Conservation (phyloP, 2,329 filamentous ascomycete genomes). For the Hirsutella thompsonii region DNA sequence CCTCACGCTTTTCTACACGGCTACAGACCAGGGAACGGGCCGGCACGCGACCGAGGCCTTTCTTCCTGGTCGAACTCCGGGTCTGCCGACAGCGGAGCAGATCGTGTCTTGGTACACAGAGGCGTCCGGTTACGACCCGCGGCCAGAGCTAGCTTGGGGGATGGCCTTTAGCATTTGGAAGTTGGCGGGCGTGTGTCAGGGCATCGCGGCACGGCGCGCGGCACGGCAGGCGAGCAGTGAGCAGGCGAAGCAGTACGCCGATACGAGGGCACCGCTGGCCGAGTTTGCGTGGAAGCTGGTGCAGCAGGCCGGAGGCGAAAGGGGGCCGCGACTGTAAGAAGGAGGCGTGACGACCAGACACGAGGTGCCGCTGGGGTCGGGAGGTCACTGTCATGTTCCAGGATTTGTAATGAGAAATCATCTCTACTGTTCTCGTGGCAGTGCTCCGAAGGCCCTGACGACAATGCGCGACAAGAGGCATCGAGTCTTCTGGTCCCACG, state of each 20-base stretch:
- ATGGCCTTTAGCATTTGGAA: constrained; percentile 50
- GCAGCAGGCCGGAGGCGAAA: constrained; percentile 22
- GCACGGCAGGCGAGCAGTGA: constrained; percentile 79
- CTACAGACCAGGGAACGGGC: constrained; percentile 11
- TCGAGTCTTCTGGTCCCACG: not conserved
- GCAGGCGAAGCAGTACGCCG: constrained; percentile 60
- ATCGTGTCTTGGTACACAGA: constrained; percentile 28
- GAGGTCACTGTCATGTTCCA: no score
- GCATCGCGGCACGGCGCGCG: constrained; percentile 82
- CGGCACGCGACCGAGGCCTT: constrained; percentile 35
- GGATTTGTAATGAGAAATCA: no score
- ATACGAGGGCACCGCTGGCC: constrained; percentile 57
- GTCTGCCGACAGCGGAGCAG: constrained; percentile 36
- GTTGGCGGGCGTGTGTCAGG: constrained; percentile 57
- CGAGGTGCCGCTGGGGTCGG: no score
- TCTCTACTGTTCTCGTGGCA: not conserved
- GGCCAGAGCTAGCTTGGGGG: constrained; percentile 45
- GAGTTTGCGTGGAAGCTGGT: constrained; percentile 69
- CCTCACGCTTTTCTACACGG: constrained; percentile 26
- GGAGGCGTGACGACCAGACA: not conserved
- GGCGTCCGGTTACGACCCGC: constrained; percentile 58
- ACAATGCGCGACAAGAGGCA: not conserved
- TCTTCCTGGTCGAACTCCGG: constrained; percentile 47
- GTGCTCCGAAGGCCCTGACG: not conserved
- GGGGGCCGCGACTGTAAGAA: constrained; percentile 14